A percentile compares a stretch with the other conserved stretches of the same genome.
These are phyloP conservation scores for Grammothele lineata DNA, from an alignment of 768 basidiomycete species.

Conservation along the genomic window DNA sequence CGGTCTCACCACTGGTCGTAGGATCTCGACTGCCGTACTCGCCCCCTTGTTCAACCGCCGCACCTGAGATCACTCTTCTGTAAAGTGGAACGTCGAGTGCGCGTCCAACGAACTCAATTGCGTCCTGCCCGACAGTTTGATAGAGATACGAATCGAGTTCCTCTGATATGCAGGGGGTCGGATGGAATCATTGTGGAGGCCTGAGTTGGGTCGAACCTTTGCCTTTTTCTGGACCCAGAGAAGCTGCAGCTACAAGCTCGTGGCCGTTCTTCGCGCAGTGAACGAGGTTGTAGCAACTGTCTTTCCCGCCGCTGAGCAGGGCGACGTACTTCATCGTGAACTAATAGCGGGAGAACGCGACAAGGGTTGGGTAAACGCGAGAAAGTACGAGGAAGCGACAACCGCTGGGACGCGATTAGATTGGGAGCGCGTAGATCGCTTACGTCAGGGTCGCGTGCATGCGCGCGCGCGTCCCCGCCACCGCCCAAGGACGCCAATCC, in stretches of 20 bases:
- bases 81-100: slow-evolving; percentile 87
- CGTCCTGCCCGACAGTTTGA: slow-evolving; percentile 98
- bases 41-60: slow-evolving; percentile 71
- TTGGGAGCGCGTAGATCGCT: slow-evolving; percentile 9
- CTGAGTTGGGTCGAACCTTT: slow-evolving; percentile 55
- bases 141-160: slow-evolving; percentile 98
- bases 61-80: slow-evolving; percentile 74
- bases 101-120: slow-evolving; percentile 78
- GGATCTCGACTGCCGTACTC: slow-evolving; percentile 78
- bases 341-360: not conserved
- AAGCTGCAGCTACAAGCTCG: slow-evolving; percentile 82
- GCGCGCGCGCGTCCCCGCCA: slow-evolving; percentile 10
- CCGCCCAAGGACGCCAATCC: slow-evolving; percentile 5
- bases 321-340: slow-evolving; percentile 84
- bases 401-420: no score
- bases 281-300: slow-evolving; percentile 92
- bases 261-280: slow-evolving; percentile 88
- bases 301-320: slow-evolving; percentile 95
- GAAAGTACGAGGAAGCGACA: not conserved
- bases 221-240: slow-evolving; percentile 77
- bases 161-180: slow-evolving; percentile 49
- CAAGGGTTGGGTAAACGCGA: not conserved
- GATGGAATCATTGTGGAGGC: slow-evolving; percentile 14
- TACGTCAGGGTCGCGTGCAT: slow-evolving; percentile 16
- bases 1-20: slow-evolving; percentile 42